These are phyloP conservation scores for Brettanomyces bruxellensis DNA, from an alignment of 805 yeast species.

Conservation along the genomic window DNA sequence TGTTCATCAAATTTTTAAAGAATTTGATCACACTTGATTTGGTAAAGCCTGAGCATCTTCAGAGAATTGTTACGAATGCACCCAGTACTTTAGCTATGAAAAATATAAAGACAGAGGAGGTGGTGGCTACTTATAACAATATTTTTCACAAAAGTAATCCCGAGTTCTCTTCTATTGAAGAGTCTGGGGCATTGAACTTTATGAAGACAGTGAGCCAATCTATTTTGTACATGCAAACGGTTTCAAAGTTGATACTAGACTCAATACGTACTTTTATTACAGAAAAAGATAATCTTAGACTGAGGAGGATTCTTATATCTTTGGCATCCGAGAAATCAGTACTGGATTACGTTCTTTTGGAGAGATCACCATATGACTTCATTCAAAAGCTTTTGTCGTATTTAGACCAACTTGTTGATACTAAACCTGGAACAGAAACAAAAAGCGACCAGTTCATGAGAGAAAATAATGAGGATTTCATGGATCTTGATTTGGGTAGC, in stretches of 20 bases:
- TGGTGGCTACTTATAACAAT: constrained; percentile 10
- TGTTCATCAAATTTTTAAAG: constrained; percentile 11
- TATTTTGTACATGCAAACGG: constrained; percentile 33
- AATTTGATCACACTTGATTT: constrained; percentile 15
- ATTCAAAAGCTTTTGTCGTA: constrained; percentile 38
- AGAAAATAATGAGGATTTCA: constrained; percentile 15
- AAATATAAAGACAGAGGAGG: constrained; percentile 6
- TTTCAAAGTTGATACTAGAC: constrained; percentile 28
- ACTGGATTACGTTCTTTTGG: constrained; percentile 35
- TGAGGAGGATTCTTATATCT: constrained; percentile 45
- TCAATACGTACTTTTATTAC: constrained; percentile 28
- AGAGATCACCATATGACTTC: constrained; percentile 34
- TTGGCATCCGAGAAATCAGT: constrained; percentile 34
- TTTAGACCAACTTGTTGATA: constrained; percentile 33
- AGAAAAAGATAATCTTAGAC: constrained; percentile 31
- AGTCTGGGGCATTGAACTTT: constrained; percentile 44
- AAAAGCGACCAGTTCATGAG: constrained; percentile 8
- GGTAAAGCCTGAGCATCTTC: constrained; percentile 10
- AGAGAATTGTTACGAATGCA: constrained; percentile 5
- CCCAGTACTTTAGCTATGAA: background rate
- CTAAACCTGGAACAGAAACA: constrained; percentile 19
- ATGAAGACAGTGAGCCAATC: constrained; percentile 36
- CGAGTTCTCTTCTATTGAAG: constrained; percentile 41
- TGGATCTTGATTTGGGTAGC: constrained; percentile 29
- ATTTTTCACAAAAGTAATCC: constrained; percentile 31